Conservation (phyloP, 768 basidiomycete species). For the Phylloporus arenicola region DNA sequence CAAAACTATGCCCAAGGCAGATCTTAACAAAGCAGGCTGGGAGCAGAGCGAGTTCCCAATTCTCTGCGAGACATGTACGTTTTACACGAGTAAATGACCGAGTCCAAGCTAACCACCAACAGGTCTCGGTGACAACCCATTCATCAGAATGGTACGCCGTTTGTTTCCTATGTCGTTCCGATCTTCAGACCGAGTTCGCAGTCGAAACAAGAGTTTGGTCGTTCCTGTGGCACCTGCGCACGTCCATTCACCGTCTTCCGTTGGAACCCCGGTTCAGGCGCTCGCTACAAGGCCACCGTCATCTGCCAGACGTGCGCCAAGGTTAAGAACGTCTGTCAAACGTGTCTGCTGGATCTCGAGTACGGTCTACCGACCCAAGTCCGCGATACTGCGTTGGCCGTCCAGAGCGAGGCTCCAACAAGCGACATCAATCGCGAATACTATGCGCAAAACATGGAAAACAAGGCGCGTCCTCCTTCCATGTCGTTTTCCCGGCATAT, state of each 20-base stretch:
- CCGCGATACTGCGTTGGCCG: slow-evolving; percentile 86
- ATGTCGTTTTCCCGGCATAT: background rate
- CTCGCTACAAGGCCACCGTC: slow-evolving; percentile 94
- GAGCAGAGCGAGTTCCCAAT: slow-evolving; percentile 92
- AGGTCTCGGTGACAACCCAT: slow-evolving; percentile 89
- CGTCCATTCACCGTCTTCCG: slow-evolving; percentile 96
- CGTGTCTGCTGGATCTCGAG: slow-evolving; percentile 93
- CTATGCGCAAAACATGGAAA: slow-evolving; percentile 88
- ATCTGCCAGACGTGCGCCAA: slow-evolving; percentile 97
- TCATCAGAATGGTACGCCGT: slow-evolving; percentile 81
- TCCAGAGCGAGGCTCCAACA: slow-evolving; percentile 84
- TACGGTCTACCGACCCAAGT: slow-evolving; percentile 97
- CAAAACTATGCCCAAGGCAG: slow-evolving; percentile 67
- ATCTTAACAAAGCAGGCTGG: slow-evolving; percentile 93
- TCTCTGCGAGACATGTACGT: slow-evolving; percentile 87
- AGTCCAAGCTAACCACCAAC: slow-evolving; percentile 7
- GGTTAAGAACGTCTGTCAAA: slow-evolving; percentile 95
- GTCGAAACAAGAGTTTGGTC: slow-evolving; percentile 96
- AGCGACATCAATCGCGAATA: slow-evolving; percentile 97
- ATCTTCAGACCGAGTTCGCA: slow-evolving; percentile 42
- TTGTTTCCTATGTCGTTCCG: background rate
- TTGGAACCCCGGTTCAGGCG: slow-evolving; percentile 94
- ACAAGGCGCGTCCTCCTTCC: slow-evolving; percentile 46
- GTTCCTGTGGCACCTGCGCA: slow-evolving; percentile 95
- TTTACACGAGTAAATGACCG: background rate